Base-by-base conservation (phyloP, 345 rosid genomes). In the Laguncularia racemosa region DNA sequence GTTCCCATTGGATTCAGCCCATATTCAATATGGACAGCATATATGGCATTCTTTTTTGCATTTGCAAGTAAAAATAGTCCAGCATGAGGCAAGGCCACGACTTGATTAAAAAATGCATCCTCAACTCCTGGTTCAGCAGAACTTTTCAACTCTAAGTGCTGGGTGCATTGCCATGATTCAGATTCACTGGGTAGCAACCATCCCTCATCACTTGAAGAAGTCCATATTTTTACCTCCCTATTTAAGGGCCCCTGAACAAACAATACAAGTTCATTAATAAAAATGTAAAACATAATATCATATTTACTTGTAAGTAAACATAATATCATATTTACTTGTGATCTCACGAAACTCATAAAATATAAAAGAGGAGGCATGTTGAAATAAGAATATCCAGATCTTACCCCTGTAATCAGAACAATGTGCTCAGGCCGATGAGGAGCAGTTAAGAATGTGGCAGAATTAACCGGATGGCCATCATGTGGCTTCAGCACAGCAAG, bases 51-150 rank as follows among this genome's bases (percentile, higher is more conserved):
- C 77, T 73, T 85, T 78, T 87, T 87, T 3, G 95, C 96, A 73
- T 89, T 93, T 76, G 96, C 99, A 61, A 87, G 75, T 66, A 84
- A 71, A 64, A 88, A 65, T 53, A 91, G 73, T 44, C 92, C 90
- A 47, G 79, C 78, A 61, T 64, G 85, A 65, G 96, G 72, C 54
- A 88, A 67, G n/a, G 83, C 86, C 44, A 82, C 80, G 59, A 77
- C 87, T 78, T 88, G 98, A 69, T 91, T 88, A 57, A 84, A 86
- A 72, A 86, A 89, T n/a, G 86, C 84, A 57, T 78, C 85, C 64
- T 82, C 90, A 59, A 66, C 62, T 52, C 48, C 73, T 64, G 86
- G 66, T 67, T 78, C 78, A 67, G 76, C 57, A 63, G 97, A 89
- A 71, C 96, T 80, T 69, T 67, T 85, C 67, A 87, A 73, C 46